Percentiles rank a stretch among this genome's conserved stretches.
Evolutionary conservation across 2,329 filamentous ascomycete genomes (phyloP).

Genomic region (Aspergillus brasiliensis): DNA sequence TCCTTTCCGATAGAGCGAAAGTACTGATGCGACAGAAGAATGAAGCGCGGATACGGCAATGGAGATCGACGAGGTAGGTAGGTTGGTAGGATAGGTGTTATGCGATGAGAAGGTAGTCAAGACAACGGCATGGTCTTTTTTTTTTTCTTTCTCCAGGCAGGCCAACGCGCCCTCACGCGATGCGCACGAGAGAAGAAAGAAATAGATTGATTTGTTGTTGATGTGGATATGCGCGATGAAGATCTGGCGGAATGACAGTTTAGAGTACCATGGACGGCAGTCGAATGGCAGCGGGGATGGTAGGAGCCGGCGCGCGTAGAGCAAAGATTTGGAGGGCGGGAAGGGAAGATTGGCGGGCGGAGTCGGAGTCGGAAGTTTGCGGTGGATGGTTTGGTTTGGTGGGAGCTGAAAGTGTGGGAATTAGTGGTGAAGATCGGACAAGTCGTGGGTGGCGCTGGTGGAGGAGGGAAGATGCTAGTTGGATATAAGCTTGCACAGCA

Average conservation of each 20-base stretch:
- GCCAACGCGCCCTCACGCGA: conserved; percentile 4
- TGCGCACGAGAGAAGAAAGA: background rate
- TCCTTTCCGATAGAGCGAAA: background rate
- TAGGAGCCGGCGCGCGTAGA: background rate
- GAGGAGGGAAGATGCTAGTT: background rate
- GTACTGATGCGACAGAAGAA: background rate
- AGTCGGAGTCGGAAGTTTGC: background rate
- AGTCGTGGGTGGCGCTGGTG: background rate
- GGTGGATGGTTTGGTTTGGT: background rate
- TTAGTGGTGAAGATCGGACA: background rate
- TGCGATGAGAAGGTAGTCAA: conserved; percentile 1
- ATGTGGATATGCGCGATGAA: background rate
- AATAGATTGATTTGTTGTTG: background rate
- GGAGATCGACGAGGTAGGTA: no score
- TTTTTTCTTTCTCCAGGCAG: background rate
- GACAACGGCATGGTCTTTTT: conserved; percentile 13
- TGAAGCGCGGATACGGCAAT: no score
- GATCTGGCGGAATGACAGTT: background rate
- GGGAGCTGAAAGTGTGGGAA: no score
- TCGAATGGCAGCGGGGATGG: background rate
- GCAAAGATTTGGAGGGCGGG: background rate
- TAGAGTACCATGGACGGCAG: conserved; percentile 5
- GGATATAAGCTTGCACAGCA: background rate
- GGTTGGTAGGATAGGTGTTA: no score
- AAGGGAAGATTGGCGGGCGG: background rate